Base-by-base conservation (phyloP, 2,329 filamentous ascomycete genomes). In the Beauveria sp. region DNA sequence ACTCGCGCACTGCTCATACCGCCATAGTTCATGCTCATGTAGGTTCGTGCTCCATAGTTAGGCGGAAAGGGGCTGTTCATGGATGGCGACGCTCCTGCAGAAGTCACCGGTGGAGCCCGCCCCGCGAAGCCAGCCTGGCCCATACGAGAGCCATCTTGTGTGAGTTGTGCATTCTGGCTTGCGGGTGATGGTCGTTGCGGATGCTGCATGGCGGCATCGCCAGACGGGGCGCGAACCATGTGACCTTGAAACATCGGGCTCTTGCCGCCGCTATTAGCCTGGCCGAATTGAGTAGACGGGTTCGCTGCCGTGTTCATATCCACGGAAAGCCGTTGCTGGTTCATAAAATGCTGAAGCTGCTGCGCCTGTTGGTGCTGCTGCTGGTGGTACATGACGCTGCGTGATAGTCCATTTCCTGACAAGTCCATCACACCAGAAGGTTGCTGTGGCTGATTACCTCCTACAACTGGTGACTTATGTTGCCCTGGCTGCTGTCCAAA, bases 291-390 rank as follows among this genome's bases (percentile, higher is more conserved):
- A 22, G 24, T 22, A 42, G 53, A n/a, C 2, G 61, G 9, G 14
- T 48, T 53, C 26, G 54, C 28, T 12, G 40, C 48, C 10, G 46
- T 31, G 22, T 61, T 55, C 51, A 61, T 55, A n/a, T 61, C 59
- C 20, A 61, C 59, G 9, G 59, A 55, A 12, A 61, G 20, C n/a
- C 59, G 28, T 43, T 61, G 59, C 42, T 61, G 59, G 18, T 61
- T 61, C 59, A 61, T 61, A 24, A 61, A 61, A 34, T 63, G 61
- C 22, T 63, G 62, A 20, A 61, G 34, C 31, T 63, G 62, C 9
- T 63, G 61, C 16, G 54, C 54, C 55, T 58, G 61, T 34, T 58
- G 61, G 18, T 59, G 61, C 20, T 60, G 61, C 42, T 58, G 61
- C 42, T 58, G 61, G 18, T 63, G 53, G 55, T 55, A 53, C 42